phyloP scores from a whole-genome alignment of 768 basidiomycete species.

The Sporobolomyces roseus region DNA sequence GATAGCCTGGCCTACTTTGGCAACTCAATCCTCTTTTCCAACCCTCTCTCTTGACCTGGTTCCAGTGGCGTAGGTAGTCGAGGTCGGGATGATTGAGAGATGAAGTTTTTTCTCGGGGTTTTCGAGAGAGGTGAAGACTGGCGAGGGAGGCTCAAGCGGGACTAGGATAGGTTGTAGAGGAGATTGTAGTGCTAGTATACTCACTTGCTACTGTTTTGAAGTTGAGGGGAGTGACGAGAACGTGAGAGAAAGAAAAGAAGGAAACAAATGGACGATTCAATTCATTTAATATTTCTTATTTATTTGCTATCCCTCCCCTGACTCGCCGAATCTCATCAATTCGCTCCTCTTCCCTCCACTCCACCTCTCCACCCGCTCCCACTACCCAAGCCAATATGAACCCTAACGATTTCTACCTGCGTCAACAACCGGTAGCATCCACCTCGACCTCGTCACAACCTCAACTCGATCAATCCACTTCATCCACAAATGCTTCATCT shows the following conservation, averaged over 20 bases:
- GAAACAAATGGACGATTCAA: neutral
- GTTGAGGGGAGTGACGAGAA: constrained; percentile 11
- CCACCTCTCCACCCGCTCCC: neutral
- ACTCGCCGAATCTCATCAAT: neutral
- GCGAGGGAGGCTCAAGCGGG: neutral
- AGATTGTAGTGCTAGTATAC: too few relatives aligned
- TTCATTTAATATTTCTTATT: too few relatives aligned
- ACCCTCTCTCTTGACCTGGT: too few relatives aligned
- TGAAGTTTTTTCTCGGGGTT: too few relatives aligned
- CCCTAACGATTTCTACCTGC: constrained; percentile 28
- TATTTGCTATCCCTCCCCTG: too few relatives aligned
- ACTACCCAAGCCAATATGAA: constrained; percentile 16
- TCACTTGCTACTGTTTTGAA: constrained; percentile 16
- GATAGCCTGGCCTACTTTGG: too few relatives aligned
- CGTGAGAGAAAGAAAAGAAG: constrained; percentile 5
- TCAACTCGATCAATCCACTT: neutral
- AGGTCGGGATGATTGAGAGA: too few relatives aligned
- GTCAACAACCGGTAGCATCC: constrained; percentile 14
- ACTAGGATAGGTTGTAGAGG: neutral
- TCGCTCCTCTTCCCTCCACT: neutral
- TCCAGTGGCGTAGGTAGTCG: neutral
- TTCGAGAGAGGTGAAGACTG: too few relatives aligned
- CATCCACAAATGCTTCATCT: neutral
- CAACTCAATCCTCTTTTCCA: neutral
- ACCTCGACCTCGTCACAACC: too few relatives aligned